Percentiles rank a stretch among this genome's conserved stretches.
These are phyloP conservation scores for Knoxia roxburghii DNA, from an alignment of 257 asterid species.

Conservation along the genomic window DNA sequence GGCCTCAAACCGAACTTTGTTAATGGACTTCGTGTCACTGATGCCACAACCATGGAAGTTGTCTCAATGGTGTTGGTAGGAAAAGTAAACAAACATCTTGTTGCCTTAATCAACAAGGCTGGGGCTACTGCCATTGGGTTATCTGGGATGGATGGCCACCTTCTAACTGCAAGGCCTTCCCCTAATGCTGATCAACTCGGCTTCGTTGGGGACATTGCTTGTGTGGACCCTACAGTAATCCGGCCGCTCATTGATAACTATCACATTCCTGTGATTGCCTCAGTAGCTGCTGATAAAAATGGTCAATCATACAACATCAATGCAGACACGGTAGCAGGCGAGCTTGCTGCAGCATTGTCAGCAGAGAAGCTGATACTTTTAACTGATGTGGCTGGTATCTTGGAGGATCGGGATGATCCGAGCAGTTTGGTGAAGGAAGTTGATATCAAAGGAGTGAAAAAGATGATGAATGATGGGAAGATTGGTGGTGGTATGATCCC, in stretches of 20 bases:
- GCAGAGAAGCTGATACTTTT: conserved; percentile 66
- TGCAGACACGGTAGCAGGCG: conserved; percentile 81
- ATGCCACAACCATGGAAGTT: conserved; percentile 75
- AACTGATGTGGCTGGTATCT: conserved; percentile 69
- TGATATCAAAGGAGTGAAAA: conserved; percentile 70
- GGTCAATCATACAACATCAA: conserved; percentile 70
- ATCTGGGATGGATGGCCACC: conserved; percentile 69
- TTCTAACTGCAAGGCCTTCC: conserved; percentile 66
- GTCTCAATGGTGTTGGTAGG: conserved; percentile 81
- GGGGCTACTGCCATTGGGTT: conserved; percentile 81
- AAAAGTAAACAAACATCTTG: conserved; percentile 67
- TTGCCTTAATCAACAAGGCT: conserved; percentile 68
- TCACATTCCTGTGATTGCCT: conserved; percentile 78
- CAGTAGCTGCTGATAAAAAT: conserved; percentile 54
- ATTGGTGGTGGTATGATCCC: conserved; percentile 87
- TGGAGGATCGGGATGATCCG: conserved; percentile 48
- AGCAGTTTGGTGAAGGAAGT: conserved; percentile 67
- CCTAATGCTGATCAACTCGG: conserved; percentile 57
- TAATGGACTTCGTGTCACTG: conserved; percentile 76
- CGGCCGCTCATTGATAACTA: conserved; percentile 53
- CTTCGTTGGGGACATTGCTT: conserved; percentile 71
- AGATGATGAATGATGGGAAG: conserved; percentile 57
- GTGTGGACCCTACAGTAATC: conserved; percentile 59
- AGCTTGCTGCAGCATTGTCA: conserved; percentile 65
- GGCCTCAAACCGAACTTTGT: conserved; percentile 60